phyloP scores from a whole-genome alignment of 139 green algal species.

The Chlamydomonas urium region DNA sequence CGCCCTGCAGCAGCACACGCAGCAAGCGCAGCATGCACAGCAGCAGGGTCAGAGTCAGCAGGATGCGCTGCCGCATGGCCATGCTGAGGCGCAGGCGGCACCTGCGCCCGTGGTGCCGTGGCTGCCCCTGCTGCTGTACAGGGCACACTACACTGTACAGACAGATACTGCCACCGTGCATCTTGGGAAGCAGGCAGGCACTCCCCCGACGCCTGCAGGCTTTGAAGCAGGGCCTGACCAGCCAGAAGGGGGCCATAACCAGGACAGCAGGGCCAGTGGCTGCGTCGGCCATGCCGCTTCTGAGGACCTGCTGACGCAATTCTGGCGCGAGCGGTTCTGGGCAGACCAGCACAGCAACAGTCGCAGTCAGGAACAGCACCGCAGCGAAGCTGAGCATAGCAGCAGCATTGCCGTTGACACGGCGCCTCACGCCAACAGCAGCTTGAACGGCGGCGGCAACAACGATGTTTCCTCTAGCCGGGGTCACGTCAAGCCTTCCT shows the following conservation, averaged over 20 bases:
- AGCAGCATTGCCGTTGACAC: neutral
- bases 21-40: neutral
- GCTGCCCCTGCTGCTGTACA: conserved; percentile 14
- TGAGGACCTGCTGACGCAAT: neutral
- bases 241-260: too few species aligned
- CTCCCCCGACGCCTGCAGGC: too few species aligned
- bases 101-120: neutral
- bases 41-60: neutral
- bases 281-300: neutral
- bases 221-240: too few species aligned
- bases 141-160: neutral
- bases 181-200: too few species aligned
- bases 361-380: too few species aligned
- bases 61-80: neutral
- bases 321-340: neutral
- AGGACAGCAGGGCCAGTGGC: neutral
- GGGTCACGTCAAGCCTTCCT: too few species aligned
- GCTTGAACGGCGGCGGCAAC: too few species aligned
- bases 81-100: neutral
- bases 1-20: neutral
- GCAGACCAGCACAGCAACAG: neutral
- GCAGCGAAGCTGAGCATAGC: too few species aligned
- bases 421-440: neutral
- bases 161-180: too few species aligned
- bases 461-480: too few species aligned